These are phyloP conservation scores for Strobilomyces dryophilus DNA, from an alignment of 768 basidiomycete genomes.

Conservation along the genomic window DNA sequence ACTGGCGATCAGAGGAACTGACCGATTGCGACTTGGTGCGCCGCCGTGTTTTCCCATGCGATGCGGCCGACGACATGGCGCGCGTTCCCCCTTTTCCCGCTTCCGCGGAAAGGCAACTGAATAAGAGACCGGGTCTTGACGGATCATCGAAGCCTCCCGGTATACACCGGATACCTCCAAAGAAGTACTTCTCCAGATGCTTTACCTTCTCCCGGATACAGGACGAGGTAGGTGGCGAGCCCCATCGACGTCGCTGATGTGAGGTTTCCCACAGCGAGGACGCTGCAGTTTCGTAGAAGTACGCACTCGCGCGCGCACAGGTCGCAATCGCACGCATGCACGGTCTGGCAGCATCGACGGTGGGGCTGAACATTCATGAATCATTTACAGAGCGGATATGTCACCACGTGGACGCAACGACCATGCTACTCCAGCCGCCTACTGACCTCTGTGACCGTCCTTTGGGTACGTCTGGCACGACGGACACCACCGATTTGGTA, in stretches of 20 bases:
- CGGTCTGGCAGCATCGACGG: not conserved
- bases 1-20: too few relatives aligned
- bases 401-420: not conserved
- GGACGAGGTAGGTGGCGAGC: too few relatives aligned
- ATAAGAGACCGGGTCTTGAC: not conserved
- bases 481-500: too few relatives aligned
- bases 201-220: not conserved
- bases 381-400: not conserved
- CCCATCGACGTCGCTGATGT: too few relatives aligned
- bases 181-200: not conserved
- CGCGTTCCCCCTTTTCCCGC: too few relatives aligned
- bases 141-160: constrained; percentile 4
- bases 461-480: too few relatives aligned
- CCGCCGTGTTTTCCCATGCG: too few relatives aligned
- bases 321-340: not conserved
- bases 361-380: not conserved
- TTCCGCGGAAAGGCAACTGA: not conserved
- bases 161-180: not conserved
- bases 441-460: not conserved
- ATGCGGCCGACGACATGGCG: too few relatives aligned
- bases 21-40: too few relatives aligned
- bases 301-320: not conserved
- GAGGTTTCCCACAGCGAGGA: not conserved
- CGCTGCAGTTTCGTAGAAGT: not conserved
- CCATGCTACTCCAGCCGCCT: not conserved